Percentiles rank a stretch among this genome's conserved stretches.
Conservation (phyloP, 768 basidiomycete genomes). For the Lactarius sanguifluus region DNA sequence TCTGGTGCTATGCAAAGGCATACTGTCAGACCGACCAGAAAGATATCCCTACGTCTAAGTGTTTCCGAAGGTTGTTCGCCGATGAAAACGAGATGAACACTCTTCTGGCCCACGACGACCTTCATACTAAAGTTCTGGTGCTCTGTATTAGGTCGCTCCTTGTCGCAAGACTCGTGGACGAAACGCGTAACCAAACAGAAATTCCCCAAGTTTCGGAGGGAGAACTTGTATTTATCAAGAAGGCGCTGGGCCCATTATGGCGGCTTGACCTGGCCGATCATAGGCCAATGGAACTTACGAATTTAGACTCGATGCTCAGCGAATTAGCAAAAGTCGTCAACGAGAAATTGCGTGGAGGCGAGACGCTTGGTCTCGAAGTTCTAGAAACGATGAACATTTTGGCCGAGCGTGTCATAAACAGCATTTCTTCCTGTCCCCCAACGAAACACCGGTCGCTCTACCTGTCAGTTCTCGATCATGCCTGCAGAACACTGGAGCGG, state of each 20-base stretch:
- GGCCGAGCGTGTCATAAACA: neutral
- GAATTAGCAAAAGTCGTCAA: neutral
- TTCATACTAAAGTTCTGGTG: neutral
- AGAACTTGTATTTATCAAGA: slow-evolving; percentile 7
- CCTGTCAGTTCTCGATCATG: neutral
- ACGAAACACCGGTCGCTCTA: neutral
- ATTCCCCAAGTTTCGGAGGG: slow-evolving; percentile 1
- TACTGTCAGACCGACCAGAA: neutral
- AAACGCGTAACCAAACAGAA: neutral
- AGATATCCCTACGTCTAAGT: neutral
- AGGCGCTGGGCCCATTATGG: slow-evolving; percentile 7
- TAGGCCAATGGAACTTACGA: neutral
- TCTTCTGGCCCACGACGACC: neutral
- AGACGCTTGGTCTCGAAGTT: slow-evolving; percentile 2
- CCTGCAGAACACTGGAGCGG: neutral
- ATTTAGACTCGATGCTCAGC: slow-evolving; percentile 4
- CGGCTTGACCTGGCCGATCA: neutral
- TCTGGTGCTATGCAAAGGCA: slow-evolving; percentile 6
- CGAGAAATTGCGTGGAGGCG: neutral
- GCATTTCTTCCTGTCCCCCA: neutral
- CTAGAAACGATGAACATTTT: slow-evolving; percentile 10
- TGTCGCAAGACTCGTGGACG: neutral
- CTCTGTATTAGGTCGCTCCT: slow-evolving; percentile 7
- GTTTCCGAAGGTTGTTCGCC: slow-evolving; percentile 1
- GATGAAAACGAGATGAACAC: slow-evolving; percentile 2